Conservation (phyloP, 176 grass and related monocot species). For the Saccharum officinarum region DNA sequence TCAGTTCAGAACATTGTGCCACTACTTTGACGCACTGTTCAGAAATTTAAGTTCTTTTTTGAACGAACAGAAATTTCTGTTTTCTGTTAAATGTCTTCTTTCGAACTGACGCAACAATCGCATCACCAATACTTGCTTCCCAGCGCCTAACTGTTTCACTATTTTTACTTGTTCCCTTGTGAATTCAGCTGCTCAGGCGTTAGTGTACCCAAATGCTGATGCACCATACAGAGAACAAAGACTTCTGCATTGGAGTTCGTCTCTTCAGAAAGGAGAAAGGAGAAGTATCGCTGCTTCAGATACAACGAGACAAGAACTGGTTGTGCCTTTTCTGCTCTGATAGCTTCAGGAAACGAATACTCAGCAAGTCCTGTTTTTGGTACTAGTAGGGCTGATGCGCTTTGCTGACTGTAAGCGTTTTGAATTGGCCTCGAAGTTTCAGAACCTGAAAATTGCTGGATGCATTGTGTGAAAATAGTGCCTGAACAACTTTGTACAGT, state of each 20-base stretch:
- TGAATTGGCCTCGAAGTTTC: background rate
- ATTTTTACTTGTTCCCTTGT: background rate
- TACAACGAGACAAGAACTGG: background rate
- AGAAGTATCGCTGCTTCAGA: background rate
- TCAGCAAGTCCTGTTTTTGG: background rate
- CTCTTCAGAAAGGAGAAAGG: slow-evolving; percentile 5
- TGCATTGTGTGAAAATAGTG: background rate
- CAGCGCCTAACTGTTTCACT: background rate
- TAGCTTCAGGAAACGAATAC: background rate
- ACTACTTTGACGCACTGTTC: background rate
- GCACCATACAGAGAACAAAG: background rate
- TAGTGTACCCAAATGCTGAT: background rate
- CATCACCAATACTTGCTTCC: background rate
- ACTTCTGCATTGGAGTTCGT: background rate
- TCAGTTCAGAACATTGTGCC: background rate
- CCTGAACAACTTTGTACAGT: background rate
- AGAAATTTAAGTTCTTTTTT: background rate
- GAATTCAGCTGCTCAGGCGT: background rate
- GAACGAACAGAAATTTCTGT: background rate
- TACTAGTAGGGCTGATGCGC: background rate
- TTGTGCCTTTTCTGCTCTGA: background rate
- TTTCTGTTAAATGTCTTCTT: background rate
- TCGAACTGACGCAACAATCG: background rate
- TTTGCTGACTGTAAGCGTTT: background rate
- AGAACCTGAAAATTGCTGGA: background rate